A percentile compares a stretch with the other conserved stretches of the same genome.
These are phyloP conservation scores for Neurospora sp. DNA, from an alignment of 495 filamentous ascomycete species.

Conservation along the genomic window DNA sequence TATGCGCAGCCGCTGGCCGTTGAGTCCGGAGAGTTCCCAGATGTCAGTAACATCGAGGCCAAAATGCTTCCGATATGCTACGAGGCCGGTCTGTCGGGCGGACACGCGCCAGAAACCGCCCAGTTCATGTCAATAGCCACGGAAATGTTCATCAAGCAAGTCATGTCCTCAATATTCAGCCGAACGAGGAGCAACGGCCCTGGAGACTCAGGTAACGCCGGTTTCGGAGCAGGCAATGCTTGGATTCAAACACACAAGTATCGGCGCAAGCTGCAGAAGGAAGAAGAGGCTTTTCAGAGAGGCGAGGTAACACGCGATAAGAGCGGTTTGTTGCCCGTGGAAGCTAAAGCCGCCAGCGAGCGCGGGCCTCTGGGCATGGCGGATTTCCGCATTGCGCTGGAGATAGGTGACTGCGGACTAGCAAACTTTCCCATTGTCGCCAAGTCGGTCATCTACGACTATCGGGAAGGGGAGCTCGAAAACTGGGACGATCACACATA, in stretches of 20 bases:
- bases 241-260: constrained; percentile 77
- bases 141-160: constrained; percentile 86
- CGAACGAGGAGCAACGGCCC: constrained; percentile 74
- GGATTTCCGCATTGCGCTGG: constrained; percentile 67
- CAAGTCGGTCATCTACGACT: constrained; percentile 59
- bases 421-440: constrained; percentile 67
- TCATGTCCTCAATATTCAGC: constrained; percentile 66
- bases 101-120: constrained; percentile 60
- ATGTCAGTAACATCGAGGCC: constrained; percentile 62
- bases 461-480: constrained; percentile 68
- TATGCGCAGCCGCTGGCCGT: constrained; percentile 77
- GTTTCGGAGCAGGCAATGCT: constrained; percentile 50
- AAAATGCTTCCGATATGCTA: constrained; percentile 94
- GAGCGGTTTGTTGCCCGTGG: constrained; percentile 65
- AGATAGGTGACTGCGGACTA: constrained; percentile 62
- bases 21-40: constrained; percentile 91
- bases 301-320: constrained; percentile 59
- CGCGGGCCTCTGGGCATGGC: constrained; percentile 62
- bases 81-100: constrained; percentile 73
- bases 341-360: constrained; percentile 57
- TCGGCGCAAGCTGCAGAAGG: constrained; percentile 56
- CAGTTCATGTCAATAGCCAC: constrained; percentile 84
- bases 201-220: constrained; percentile 41
- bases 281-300: constrained; percentile 56
- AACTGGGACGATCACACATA: constrained; percentile 45